Evolutionary conservation across 352 stramenopile genomes (phyloP), one percentile per base, ranked within the genome.

Genomic region (Phytophthora cajani): DNA sequence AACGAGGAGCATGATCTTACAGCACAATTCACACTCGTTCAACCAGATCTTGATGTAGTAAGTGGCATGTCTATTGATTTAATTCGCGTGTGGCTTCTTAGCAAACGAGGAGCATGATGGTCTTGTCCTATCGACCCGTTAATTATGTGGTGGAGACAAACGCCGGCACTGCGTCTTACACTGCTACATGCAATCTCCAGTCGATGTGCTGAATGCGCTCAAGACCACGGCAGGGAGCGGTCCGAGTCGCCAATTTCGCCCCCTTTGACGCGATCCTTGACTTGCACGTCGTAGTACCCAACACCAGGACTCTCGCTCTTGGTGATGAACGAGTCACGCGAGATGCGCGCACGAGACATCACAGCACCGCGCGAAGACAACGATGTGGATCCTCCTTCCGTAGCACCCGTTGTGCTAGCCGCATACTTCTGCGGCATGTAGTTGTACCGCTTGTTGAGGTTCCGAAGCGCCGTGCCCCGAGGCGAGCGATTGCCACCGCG

Each of bases 221-320:
- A 90, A 40, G 77, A 79, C 85, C 85, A 93, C 19, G 65, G 77
- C 44, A 93, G 64, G n/a, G 75, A 77, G 40, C 85, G 84, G 52
- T 89, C 82, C 19, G 85, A 90, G 74, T 93, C 85, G 11, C 85
- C 85, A 32, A 93, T 93, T 69, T 93, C 85, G 17, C 85, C 85
- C 19, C 85, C 85, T 64, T 87, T 87, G 10, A 93, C 84, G 33
- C 83, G 75, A 67, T 88, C 72, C 5, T 77, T 77, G 21, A 91
- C 69, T 54, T 91, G 82, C 49, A 93, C 84, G 59, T 93, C 84
- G 72, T 93, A 93, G 60, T 92, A 91, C 5, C 85, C 85, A 56
- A 93, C 85, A 16, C 85, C 85, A 5, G 85, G 85, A 49, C 79
- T 90, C 57, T 90, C 85, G 56, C 63, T 90, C 67, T 85, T 92